Percentiles rank a stretch among this genome's conserved stretches.
These are phyloP conservation scores for Didymella sp. DNA, from an alignment of 2,329 filamentous ascomycete species.

Conservation along the genomic window DNA sequence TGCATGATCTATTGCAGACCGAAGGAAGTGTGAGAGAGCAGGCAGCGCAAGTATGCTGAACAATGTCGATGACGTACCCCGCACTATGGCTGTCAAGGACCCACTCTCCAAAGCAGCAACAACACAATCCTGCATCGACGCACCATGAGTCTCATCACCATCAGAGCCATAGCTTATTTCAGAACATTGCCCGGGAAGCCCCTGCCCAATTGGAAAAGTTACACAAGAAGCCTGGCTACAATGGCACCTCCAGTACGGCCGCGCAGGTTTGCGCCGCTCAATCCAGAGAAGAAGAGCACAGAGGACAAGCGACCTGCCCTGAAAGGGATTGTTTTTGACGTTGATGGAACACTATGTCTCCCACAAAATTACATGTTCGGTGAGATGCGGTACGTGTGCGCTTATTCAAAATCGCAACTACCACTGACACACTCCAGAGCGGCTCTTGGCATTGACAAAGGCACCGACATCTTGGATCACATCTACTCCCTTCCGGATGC, in stretches of 20 bases:
- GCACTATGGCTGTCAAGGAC: conserved; percentile 3
- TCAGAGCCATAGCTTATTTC: neutral
- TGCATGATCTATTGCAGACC: neutral
- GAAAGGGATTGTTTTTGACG: conserved; percentile 80
- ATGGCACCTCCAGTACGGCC: conserved; percentile 36
- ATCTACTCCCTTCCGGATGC: conserved; percentile 74
- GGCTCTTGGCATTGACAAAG: conserved; percentile 74
- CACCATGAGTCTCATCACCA: conserved; percentile 8
- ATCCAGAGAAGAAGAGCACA: conserved; percentile 37
- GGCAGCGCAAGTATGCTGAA: neutral
- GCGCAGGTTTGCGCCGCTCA: conserved; percentile 60
- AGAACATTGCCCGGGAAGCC: neutral
- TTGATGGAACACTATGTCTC: conserved; percentile 90
- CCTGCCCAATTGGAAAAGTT: neutral
- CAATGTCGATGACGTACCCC: conserved; percentile 16
- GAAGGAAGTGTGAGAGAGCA: neutral
- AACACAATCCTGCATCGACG: conserved; percentile 5
- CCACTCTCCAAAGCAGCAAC: conserved; percentile 10
- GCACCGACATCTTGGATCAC: conserved; percentile 86
- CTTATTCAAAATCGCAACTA: neutral
- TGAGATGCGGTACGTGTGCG: conserved; percentile 71
- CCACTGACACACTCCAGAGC: conserved; percentile 28
- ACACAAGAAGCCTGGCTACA: conserved; percentile 11
- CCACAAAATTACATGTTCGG: conserved; percentile 96
- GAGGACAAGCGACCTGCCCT: conserved; percentile 54